Evolutionary conservation across 768 basidiomycete genomes (phyloP), one percentile per base, ranked within the genome.

Genomic region (Leccinellum luteum): DNA sequence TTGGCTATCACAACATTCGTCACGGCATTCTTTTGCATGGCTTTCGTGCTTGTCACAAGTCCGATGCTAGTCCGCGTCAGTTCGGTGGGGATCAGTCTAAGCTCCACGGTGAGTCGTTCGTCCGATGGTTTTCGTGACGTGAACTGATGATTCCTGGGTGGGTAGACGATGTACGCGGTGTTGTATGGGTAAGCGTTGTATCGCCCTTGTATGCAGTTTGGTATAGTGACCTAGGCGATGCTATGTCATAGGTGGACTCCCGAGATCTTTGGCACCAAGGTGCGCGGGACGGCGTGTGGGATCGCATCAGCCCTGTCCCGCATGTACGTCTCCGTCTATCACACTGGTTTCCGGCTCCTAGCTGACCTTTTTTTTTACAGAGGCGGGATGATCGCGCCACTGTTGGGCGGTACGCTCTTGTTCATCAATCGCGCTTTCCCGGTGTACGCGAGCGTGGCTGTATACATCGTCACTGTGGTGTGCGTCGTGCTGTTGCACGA

Each of bases 231-330:
- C 12, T 1, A 13, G 3, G 35, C 15, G 2, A 15, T 32, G 3
- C 28, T 3, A 6, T 27, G 2, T 10, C 14, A 25, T 21, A 78
- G 79, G 4, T 91, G 90, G 87, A 93, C 92, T 0, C 92, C 92
- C 3, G 90, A 92, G 71, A 87, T 92, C 14, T 94, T 95, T 66
- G 85, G 82, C 0, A 92, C 91, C 1, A 85, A 85, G 76, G 89
- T 94, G 3, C 84, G 93, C 49, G 93, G 94, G 27, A 93, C 92
- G 1, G 94, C 92, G 0, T 88, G 89, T 65, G 93, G 93, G 1
- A 87, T 90, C 52, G 92, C 93, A 0, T 92, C 90, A 3, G 92
- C 92, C 10, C 72, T 95, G 1, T 93, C 89, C 2, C 79, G 94
- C 70, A 85, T 94, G 87, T 92, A 66, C 52, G 87, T 78, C 43